These are phyloP conservation scores for Apodospora peruviana DNA, from an alignment of 495 filamentous ascomycete genomes.

Conservation along the genomic window DNA sequence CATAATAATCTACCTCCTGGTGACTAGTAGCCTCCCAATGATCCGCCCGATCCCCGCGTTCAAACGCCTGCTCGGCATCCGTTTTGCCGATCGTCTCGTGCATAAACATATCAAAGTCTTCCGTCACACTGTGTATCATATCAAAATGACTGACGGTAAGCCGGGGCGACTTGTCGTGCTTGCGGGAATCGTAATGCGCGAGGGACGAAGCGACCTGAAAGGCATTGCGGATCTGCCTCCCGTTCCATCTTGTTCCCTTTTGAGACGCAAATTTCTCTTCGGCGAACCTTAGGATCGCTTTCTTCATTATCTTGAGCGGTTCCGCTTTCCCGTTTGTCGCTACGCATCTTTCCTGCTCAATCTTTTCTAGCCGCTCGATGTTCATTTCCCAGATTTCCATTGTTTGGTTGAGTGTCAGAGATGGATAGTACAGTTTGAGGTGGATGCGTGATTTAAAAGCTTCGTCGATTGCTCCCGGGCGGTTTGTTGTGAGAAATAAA, in stretches of 20 bases:
- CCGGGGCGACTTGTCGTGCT: not conserved
- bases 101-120: constrained; percentile 13
- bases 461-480: constrained; percentile 40
- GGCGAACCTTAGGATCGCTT: constrained; percentile 10
- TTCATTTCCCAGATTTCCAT: constrained; percentile 79
- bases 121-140: constrained; percentile 12
- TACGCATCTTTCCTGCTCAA: constrained; percentile 42
- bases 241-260: constrained; percentile 49
- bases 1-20: too few relatives aligned
- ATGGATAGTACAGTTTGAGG: constrained; percentile 38
- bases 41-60: constrained; percentile 10
- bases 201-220: constrained; percentile 35
- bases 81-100: constrained; percentile 11
- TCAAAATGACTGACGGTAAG: constrained; percentile 14
- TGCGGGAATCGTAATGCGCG: constrained; percentile 49
- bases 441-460: constrained; percentile 48
- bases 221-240: constrained; percentile 41
- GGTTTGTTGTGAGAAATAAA: constrained; percentile 49
- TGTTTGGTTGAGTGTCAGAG: constrained; percentile 66
- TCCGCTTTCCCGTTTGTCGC: constrained; percentile 22
- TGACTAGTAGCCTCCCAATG: not conserved
- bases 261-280: not conserved
- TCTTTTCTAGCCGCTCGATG: constrained; percentile 44
- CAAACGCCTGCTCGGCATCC: constrained; percentile 6
- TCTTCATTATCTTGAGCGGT: constrained; percentile 9